Conservation (phyloP, 2,329 filamentous ascomycete species). For the Penicillium occitanis region DNA sequence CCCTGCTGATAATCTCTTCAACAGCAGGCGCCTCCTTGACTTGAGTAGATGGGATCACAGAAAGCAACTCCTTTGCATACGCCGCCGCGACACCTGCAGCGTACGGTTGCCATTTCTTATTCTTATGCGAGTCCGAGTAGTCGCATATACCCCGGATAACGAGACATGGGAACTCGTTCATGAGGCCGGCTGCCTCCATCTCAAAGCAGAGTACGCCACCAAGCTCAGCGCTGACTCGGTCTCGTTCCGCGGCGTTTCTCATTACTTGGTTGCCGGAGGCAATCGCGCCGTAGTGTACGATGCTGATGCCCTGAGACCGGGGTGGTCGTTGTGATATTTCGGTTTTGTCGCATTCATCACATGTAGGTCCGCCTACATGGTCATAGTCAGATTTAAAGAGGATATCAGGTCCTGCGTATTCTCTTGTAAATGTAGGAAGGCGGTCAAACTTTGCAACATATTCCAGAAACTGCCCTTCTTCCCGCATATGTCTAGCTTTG, state of each 20-base stretch:
- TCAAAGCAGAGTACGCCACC: constrained; percentile 13
- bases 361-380: not conserved
- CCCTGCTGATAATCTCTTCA: not conserved
- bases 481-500: not conserved
- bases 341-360: not conserved
- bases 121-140: constrained; percentile 14
- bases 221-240: not conserved
- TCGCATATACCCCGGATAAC: constrained; percentile 16
- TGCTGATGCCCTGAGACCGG: not conserved
- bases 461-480: not conserved
- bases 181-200: constrained; percentile 4
- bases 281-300: constrained; percentile 5
- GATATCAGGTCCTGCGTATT: not conserved
- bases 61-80: constrained; percentile 6
- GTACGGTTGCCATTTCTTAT: constrained; percentile 13
- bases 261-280: constrained; percentile 9
- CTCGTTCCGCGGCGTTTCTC: not conserved
- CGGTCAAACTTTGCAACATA: not conserved
- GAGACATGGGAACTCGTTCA: constrained; percentile 14
- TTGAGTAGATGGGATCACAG: not conserved
- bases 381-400: not conserved
- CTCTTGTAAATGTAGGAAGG: not conserved
- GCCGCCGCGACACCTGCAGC: not conserved
- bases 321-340: not conserved
- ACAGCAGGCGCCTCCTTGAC: not conserved